These are phyloP conservation scores for Didymella arachidicola DNA, from an alignment of 2,329 filamentous ascomycete species.

Conservation along the genomic window DNA sequence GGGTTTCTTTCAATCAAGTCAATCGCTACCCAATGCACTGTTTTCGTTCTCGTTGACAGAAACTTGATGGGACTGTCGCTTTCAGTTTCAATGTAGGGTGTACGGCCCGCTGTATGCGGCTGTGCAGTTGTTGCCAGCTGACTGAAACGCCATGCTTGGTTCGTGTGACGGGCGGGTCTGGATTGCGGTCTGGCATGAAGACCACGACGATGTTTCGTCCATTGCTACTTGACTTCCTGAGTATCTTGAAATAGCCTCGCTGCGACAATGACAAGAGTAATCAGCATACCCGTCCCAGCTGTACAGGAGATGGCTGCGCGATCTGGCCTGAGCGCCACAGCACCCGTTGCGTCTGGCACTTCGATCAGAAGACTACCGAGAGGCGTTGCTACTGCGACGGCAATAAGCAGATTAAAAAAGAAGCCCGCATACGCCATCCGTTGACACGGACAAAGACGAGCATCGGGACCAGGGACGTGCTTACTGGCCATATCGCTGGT, in stretches of 20 bases:
- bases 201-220: neutral
- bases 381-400: conserved; percentile 39
- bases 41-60: neutral
- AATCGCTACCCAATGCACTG: neutral
- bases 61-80: neutral
- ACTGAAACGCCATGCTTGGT: neutral
- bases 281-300: conserved; percentile 30
- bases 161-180: neutral
- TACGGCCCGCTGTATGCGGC: neutral
- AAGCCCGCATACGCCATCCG: conserved; percentile 43
- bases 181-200: neutral
- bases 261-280: conserved; percentile 4
- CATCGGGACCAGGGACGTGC: conserved; percentile 23
- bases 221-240: neutral
- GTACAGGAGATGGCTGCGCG: conserved; percentile 45
- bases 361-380: conserved; percentile 40
- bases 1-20: neutral
- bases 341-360: conserved; percentile 27
- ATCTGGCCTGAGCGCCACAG: conserved; percentile 28
- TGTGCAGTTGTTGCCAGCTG: neutral
- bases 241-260: neutral
- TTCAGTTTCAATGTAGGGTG: neutral
- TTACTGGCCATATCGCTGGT: conserved; percentile 44
- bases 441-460: conserved; percentile 40
- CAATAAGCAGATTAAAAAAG: conserved; percentile 42